Evolutionary conservation across 2,329 filamentous ascomycete species (phyloP), one percentile per base, ranked within the genome.

Genomic region (Rutstroemia sp.): DNA sequence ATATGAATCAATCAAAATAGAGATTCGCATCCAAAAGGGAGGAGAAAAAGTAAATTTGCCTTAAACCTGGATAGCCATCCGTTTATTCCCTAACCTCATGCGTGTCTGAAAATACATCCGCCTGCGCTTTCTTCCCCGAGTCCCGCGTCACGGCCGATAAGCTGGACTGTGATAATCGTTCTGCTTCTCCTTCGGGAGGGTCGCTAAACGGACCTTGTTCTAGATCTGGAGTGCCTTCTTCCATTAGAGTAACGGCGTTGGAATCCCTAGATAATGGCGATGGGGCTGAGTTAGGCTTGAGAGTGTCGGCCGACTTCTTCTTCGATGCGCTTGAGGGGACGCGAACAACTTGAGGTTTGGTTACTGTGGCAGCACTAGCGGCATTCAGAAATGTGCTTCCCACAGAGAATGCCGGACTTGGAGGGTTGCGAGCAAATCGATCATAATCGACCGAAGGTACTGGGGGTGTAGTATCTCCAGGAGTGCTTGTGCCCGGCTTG

Each of bases 361-460:
- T 77, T 21, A 79, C 77, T 2, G 81, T 84, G 38, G 77, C 74
- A 39, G 78, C 74, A 64, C 75, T 83, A 61, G 81, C 81, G 60
- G 78, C 84, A 73, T 83, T 87, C 62, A 87, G 73, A 69, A 86
- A 86, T 1, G 84, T 85, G 19, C 83, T 84, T 17, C 84, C 83
- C 56, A 87, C 81, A 65, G 82, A 86, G 67, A 87, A 87, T 38
- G 80, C 76, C 5, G 75, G 75, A 64, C 81, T 84, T 63, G 76
- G 77, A 21, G 76, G 82, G 57, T 73, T 75, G 61, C 64, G 44
- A 65, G 64, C 76, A 67, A 82, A 85, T 67, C 78, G 82, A 59
- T 79, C 78, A 61, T 79, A 82, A 65, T 91, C 84, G 64, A 94
- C 84, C 57, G 76, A 75, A 6, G 88, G 88, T 5, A 92, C 85